Evolutionary conservation across 495 filamentous ascomycete species (phyloP), one percentile per base, ranked within the genome.

Genomic region (Acidomyces sp.): DNA sequence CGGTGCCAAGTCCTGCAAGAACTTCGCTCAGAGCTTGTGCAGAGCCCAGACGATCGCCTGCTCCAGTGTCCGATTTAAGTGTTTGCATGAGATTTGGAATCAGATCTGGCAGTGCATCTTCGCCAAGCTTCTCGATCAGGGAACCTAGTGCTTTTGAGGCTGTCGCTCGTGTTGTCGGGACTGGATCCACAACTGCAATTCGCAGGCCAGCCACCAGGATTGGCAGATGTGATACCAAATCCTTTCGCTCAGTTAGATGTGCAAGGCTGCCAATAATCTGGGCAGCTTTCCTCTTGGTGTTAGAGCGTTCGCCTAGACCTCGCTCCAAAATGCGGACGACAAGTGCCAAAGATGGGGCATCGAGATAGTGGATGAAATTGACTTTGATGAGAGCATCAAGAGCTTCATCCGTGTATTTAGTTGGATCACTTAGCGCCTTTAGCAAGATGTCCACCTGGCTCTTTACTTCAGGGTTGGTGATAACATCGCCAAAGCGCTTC

Each of bases 181-280:
- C 90, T 13, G 90, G 90, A 55, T 97, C 90, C 26, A 96, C 83
- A 39, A 88, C 76, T 25, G 90, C 90, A 34, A 81, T 47, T 54
- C 90, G 85, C 40, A 97, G 63, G 17, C 90, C 92, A 34, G 85
- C 81, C 32, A 97, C 85, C 25, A 97, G 70, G 19, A 94, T 85
- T 4, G 87, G 92, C 43, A 97, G 65, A 63, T 97, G 92, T 2
- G 83, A 66, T 40, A 88, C 75, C 16, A 97, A 74, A 52, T 97
- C 90, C 61, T 88, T 94, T 45, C 86, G 76, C 53, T 97, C 90
- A 4, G 92, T 96, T 39, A 97, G 74, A 68, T 97, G 90, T 12
- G 90, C 92, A 41, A 97, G 68, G 60, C 85, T 94, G 49, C 90
- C 90, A 52, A 97, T 97, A 36, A 97, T 93, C 56, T 96, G 87